A percentile compares a stretch with the other conserved stretches of the same genome.
These are phyloP conservation scores for Ophiocordyceps sinensis DNA, from an alignment of 2,329 filamentous ascomycete species.

Conservation along the genomic window DNA sequence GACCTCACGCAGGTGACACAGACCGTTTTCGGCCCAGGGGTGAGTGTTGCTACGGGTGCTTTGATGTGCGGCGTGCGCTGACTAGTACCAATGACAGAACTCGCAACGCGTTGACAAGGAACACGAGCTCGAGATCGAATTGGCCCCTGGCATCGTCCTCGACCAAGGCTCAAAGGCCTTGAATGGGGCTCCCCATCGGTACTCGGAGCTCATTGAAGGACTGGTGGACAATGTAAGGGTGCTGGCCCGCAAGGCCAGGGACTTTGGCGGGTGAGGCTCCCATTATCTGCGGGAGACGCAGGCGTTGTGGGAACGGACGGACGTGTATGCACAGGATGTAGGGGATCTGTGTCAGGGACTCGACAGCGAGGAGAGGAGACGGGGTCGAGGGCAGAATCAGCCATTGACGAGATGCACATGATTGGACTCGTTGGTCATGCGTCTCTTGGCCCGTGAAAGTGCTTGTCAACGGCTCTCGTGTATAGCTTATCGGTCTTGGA, in stretches of 20 bases:
- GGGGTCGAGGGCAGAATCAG: too few species aligned
- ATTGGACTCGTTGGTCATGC: too few species aligned
- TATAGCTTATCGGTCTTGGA: too few species aligned
- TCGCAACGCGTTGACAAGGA: slow-evolving; percentile 40
- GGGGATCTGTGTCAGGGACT: too few species aligned
- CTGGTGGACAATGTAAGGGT: slow-evolving; percentile 60
- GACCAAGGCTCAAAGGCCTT: slow-evolving; percentile 48
- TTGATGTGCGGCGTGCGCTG: not conserved
- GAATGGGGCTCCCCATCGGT: slow-evolving; percentile 39
- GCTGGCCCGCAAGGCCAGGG: slow-evolving; percentile 31
- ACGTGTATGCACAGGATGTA: too few species aligned
- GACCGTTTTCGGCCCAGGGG: slow-evolving; percentile 18
- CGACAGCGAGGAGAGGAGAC: not conserved
- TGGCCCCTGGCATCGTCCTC: slow-evolving; percentile 47
- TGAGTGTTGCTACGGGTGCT: slow-evolving; percentile 11
- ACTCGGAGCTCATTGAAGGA: slow-evolving; percentile 54
- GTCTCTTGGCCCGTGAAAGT: too few species aligned
- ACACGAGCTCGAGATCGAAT: slow-evolving; percentile 70
- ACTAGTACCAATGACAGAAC: slow-evolving; percentile 13
- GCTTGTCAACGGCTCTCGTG: too few species aligned
- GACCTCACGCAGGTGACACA: slow-evolving; percentile 83
- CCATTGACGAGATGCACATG: too few species aligned
- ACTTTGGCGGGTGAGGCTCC: slow-evolving; percentile 8
- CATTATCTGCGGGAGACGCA: too few species aligned
- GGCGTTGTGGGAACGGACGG: too few species aligned